A percentile compares a stretch with the other conserved stretches of the same genome.
phyloP scores from a whole-genome alignment of 2,329 filamentous ascomycete genomes.

The Coccinonectria pachysandricola region DNA sequence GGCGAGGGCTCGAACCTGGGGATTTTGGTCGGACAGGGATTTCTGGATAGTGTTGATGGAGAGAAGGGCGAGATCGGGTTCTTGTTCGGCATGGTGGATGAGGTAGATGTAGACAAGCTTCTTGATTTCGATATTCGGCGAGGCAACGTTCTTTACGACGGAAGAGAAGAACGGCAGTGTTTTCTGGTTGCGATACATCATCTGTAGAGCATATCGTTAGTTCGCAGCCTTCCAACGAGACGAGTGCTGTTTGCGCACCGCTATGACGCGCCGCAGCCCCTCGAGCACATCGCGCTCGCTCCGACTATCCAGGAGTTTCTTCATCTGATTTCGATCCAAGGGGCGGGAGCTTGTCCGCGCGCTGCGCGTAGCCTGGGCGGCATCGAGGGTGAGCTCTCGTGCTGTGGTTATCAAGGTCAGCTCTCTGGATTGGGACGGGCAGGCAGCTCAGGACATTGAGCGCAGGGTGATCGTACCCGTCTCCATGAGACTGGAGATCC shows the following conservation, averaged over 20 bases:
- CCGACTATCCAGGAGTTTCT: slow-evolving; percentile 88
- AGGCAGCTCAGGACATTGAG: slow-evolving; percentile 6
- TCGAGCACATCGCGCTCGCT: slow-evolving; percentile 90
- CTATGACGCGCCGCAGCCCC: slow-evolving; percentile 77
- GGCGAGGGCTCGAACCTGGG: slow-evolving; percentile 82
- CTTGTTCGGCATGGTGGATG: slow-evolving; percentile 89
- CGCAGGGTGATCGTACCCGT: slow-evolving; percentile 52
- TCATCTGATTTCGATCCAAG: slow-evolving; percentile 73
- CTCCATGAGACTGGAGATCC: slow-evolving; percentile 89
- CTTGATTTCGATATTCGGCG: slow-evolving; percentile 87
- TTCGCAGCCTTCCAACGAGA: no score
- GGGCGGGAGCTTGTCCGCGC: slow-evolving; percentile 51
- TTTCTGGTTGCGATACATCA: slow-evolving; percentile 88
- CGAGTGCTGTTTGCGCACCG: no score
- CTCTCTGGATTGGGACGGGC: slow-evolving; percentile 3
- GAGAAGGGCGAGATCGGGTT: slow-evolving; percentile 87
- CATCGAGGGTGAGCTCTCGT: slow-evolving; percentile 94
- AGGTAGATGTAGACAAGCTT: slow-evolving; percentile 99
- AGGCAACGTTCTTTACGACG: slow-evolving; percentile 95
- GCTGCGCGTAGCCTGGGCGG: slow-evolving; percentile 75
- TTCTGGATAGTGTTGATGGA: slow-evolving; percentile 99
- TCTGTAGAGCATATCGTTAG: no score
- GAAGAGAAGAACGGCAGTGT: slow-evolving; percentile 94
- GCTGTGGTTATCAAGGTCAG: slow-evolving; percentile 42
- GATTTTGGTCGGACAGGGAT: slow-evolving; percentile 84